Conservation (phyloP, 2,329 filamentous ascomycete genomes). For the Orbilia quercus region DNA sequence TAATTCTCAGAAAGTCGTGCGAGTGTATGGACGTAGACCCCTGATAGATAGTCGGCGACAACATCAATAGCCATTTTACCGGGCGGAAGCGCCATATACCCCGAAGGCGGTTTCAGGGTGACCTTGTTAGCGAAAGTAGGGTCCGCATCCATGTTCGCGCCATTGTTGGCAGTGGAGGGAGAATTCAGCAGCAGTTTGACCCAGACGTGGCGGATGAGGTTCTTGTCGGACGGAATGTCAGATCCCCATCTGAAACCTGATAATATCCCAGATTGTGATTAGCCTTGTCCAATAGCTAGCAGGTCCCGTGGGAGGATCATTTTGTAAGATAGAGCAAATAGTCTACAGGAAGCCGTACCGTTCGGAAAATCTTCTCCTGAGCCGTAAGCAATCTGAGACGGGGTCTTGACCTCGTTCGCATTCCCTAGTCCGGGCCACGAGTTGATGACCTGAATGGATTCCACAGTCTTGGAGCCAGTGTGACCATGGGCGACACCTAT, state of each 20-base stretch:
- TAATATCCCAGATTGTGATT: background rate
- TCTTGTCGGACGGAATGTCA: conserved; percentile 45
- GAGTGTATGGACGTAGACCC: conserved; percentile 67
- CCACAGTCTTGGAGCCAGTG: conserved; percentile 43
- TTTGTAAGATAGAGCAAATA: background rate
- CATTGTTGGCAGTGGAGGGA: conserved; percentile 49
- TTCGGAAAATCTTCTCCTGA: conserved; percentile 46
- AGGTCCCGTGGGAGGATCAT: background rate
- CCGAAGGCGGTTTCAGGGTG: conserved; percentile 42
- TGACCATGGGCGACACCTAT: conserved; percentile 49
- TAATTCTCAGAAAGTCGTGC: conserved; percentile 65
- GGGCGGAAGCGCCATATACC: conserved; percentile 56
- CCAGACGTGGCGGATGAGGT: conserved; percentile 48
- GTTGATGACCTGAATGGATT: conserved; percentile 50
- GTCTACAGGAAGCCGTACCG: conserved; percentile 19
- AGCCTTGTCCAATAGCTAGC: background rate
- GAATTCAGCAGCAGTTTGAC: conserved; percentile 52
- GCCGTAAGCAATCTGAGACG: conserved; percentile 50
- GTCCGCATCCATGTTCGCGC: conserved; percentile 52
- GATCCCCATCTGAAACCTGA: conserved; percentile 54
- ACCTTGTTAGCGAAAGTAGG: conserved; percentile 53
- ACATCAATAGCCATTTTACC: conserved; percentile 60
- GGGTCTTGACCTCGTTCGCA: conserved; percentile 49
- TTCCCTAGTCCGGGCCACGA: conserved; percentile 51
- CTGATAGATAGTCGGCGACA: conserved; percentile 67